Base-by-base conservation (phyloP, 2,329 filamentous ascomycete genomes). In the Aulographum hederae region DNA sequence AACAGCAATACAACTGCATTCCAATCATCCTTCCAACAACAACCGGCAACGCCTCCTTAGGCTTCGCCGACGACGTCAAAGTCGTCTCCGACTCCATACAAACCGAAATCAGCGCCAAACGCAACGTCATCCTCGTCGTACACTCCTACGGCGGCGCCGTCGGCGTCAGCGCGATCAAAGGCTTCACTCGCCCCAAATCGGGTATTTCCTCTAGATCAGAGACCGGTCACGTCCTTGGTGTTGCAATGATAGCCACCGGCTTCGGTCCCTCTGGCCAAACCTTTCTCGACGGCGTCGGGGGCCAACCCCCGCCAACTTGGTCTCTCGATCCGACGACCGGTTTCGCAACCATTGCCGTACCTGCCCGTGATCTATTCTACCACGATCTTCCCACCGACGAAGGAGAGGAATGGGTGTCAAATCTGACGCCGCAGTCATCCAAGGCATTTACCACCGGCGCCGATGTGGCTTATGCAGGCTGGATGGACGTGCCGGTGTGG, bases 61-160 rank as follows among this genome's bases (percentile, higher is more conserved):
- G 35, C 4, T 41, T 41, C 26, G 37, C 37, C 32, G 36, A 42
- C 14, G 41, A 43, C 20, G 21, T 41, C 10, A 34, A 39, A 12
- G 34, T 34, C 6, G 34, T 34, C 6, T 35, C 32, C 8, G 16
- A 31, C 1, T 28, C 36, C 3, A 37, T 43, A 11, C 14, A 28
- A 1, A 11, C 12, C 23, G 39, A 39, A 20, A 41, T 29, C 11
- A 21, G 13, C 4, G 5, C 13, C 15, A 34, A 33, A 4, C 47
- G 41, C 15, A 43, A 66, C 33, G 61, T 66, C 2, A 45, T 67
- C 3, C 46, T 67, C 4, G 41, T 63, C 3, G 53, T 50, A 2
- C 62, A 67, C 43, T 64, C 61, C 0, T 67, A 63, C 34, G 61
- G 61, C 18, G 61, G 61, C 15, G 48, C 56, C 26, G 55, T 62